Conservation (phyloP, 2,329 filamentous ascomycete species). For the Fusarium mundagurra region DNA sequence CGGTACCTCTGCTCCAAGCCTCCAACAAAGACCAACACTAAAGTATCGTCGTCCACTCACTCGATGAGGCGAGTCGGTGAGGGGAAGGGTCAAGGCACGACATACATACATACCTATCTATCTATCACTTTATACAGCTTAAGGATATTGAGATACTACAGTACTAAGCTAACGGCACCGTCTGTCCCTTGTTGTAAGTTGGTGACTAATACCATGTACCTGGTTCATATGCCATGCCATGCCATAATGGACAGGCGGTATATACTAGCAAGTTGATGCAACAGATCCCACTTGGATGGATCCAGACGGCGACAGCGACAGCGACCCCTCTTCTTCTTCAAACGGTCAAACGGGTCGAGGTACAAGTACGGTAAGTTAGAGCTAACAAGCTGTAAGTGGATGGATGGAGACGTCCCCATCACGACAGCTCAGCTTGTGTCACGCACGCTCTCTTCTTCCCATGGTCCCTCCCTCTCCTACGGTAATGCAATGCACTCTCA, state of each 20-base stretch:
- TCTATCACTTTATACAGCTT: neutral
- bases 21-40: neutral
- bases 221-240: neutral
- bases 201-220: neutral
- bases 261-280: neutral
- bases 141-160: neutral
- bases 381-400: neutral
- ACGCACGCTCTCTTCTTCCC: neutral
- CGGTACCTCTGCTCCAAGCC: neutral
- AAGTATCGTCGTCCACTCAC: constrained; percentile 7
- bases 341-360: neutral
- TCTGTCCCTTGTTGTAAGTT: neutral
- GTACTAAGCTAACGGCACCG: neutral
- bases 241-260: neutral
- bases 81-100: constrained; percentile 9
- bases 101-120: neutral
- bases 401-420: neutral
- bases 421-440: constrained; percentile 8
- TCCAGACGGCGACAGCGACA: neutral
- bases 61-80: constrained; percentile 32
- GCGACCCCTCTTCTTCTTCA: neutral
- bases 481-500: neutral
- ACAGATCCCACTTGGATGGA: neutral
- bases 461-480: neutral
- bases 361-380: neutral